These are phyloP conservation scores for Yamadazyma philogaea DNA, from an alignment of 805 yeast species.

Conservation along the genomic window DNA sequence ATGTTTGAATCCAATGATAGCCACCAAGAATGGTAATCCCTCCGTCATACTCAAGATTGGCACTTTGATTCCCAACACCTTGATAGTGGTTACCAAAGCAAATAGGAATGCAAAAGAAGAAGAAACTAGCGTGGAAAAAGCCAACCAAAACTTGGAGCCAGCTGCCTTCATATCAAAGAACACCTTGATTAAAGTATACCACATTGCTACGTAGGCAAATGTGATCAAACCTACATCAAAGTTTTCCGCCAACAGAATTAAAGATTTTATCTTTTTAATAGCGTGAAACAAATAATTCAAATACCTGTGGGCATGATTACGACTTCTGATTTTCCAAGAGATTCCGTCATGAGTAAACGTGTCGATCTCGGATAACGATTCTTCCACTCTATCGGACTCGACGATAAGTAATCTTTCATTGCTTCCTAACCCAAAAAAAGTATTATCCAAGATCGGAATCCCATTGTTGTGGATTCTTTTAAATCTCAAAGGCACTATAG, in stretches of 20 bases:
- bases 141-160: slow-evolving; percentile 88
- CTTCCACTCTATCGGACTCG: slow-evolving; percentile 25
- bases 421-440: slow-evolving; percentile 38
- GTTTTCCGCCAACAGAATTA: slow-evolving; percentile 71
- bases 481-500: slow-evolving; percentile 58
- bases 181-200: slow-evolving; percentile 72
- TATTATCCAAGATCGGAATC: slow-evolving; percentile 40
- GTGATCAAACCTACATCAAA: slow-evolving; percentile 80
- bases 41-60: slow-evolving; percentile 76
- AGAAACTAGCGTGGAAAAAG: slow-evolving; percentile 70
- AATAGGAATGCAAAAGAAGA: slow-evolving; percentile 81
- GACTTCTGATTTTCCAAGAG: slow-evolving; percentile 60
- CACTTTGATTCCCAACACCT: slow-evolving; percentile 55
- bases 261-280: slow-evolving; percentile 37
- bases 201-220: slow-evolving; percentile 82
- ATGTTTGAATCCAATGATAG: slow-evolving; percentile 87
- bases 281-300: slow-evolving; percentile 48
- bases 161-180: slow-evolving; percentile 71
- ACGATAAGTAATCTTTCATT: slow-evolving; percentile 44
- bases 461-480: slow-evolving; percentile 40
- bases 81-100: slow-evolving; percentile 62
- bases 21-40: slow-evolving; percentile 90
- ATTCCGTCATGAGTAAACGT: slow-evolving; percentile 40
- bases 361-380: slow-evolving; percentile 22
- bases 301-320: slow-evolving; percentile 54